Percentiles rank a stretch among this genome's conserved stretches.
Conservation (phyloP, 1,284 basidiomycete genomes). For the Ustilago nuda region DNA sequence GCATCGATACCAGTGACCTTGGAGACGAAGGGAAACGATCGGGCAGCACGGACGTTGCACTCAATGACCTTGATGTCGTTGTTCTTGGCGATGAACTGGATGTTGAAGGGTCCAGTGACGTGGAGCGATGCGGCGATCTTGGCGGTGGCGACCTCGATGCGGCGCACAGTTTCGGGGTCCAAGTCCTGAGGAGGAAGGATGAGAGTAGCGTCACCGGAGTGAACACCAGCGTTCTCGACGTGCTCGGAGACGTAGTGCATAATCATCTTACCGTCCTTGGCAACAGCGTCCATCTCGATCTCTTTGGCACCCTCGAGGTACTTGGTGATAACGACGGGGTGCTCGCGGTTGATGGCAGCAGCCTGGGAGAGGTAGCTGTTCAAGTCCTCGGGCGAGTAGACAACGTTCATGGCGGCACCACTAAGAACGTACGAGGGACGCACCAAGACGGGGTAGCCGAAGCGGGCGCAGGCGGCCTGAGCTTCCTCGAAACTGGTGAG, state of each 20-base stretch:
- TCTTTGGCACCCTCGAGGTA: constrained; percentile 99
- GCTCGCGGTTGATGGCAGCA: constrained; percentile 94
- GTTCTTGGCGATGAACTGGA: constrained; percentile 99
- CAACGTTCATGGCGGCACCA: constrained; percentile 99
- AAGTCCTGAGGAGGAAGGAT: constrained; percentile 98
- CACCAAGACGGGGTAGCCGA: constrained; percentile 92
- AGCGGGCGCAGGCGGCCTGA: constrained; percentile 70
- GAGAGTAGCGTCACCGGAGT: constrained; percentile 96
- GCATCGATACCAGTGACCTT: constrained; percentile 98
- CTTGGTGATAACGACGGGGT: constrained; percentile 98
- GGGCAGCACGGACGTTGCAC: constrained; percentile 96
- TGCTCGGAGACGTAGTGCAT: constrained; percentile 99
- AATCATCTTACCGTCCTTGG: constrained; percentile 94
- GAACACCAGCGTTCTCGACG: constrained; percentile 98
- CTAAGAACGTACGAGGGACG: constrained; percentile 97
- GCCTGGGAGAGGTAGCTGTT: constrained; percentile 92
- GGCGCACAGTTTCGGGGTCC: constrained; percentile 92
- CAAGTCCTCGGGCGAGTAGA: constrained; percentile 90
- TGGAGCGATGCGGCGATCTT: constrained; percentile 96
- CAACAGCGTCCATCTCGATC: constrained; percentile 99
- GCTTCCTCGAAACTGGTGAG: constrained; percentile 91
- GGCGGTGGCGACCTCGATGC: constrained; percentile 94
- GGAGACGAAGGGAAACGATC: constrained; percentile 98
- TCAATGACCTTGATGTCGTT: constrained; percentile 99
- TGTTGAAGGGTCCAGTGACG: constrained; percentile 98